Base-by-base conservation (phyloP, 1,139 yeast genomes). In the Kodamaea sp. region DNA sequence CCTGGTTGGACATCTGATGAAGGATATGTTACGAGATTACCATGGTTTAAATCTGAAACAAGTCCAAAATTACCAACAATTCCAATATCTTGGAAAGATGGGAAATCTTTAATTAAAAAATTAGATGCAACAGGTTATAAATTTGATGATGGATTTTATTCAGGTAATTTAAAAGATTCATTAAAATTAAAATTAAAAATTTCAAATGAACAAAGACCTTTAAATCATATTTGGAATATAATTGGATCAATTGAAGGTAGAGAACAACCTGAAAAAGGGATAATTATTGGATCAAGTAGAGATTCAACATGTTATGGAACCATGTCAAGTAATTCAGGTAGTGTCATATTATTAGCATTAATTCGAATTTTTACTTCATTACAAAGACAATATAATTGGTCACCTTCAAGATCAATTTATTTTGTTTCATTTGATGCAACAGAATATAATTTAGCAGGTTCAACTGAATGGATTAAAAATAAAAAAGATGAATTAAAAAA, bases 341-440 rank as follows among this genome's bases (percentile, higher is more conserved):
- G 94, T 1, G 79, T 84, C 0, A 70, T 84, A 2, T 57, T 92
- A 42, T 63, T 90, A 10, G 94, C 88, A 50, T 62, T 90, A 40
- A 79, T 87, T 4, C 77, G 85, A 42, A 60, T 86, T 0, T 76
- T 92, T 43, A 79, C 89, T n/a, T 68, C 78, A 20, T 64, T 90
- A 57, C 81, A 77, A 44, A 67, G 79, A 39, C 71, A 78, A 38
- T 77, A 74, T 48, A 78, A 81, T 43, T 92, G 97, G 97, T 67
- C 72, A 33, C 97, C 98, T 0, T 60, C 90, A 24, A 74, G 98
- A 53, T 73, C 92, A 1, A 79, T 92, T 7, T 82, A 83, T 52
- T 89, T 92, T 62, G 79, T 81, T 0, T 87, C 96, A 2, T 89
- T 88, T 70, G 96, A 90, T 52, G 97, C 87, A 1, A 70, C 85